Evolutionary conservation across 768 basidiomycete genomes (phyloP).

Genomic region (Panus rudis): DNA sequence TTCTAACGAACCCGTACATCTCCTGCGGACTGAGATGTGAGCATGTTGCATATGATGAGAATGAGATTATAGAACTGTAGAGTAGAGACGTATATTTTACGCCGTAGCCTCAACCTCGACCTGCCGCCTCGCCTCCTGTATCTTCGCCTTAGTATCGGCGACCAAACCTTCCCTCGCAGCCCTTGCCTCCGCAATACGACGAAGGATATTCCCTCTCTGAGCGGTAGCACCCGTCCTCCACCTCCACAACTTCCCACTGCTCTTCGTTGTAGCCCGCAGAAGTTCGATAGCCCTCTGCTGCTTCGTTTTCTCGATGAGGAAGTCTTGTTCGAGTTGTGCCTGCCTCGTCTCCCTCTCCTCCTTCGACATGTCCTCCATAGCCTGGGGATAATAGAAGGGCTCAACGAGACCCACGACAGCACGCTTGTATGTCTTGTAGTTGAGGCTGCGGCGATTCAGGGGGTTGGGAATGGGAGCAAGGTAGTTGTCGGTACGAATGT

Average conservation of each 20-base stretch:
- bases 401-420: constrained; percentile 88
- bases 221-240: constrained; percentile 31
- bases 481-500: constrained; percentile 94
- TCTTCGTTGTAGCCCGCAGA: constrained; percentile 30
- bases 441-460: neutral
- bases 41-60: no score
- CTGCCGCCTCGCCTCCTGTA: constrained; percentile 18
- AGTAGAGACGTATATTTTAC: no score
- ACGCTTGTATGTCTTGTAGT: constrained; percentile 68
- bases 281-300: constrained; percentile 27
- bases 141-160: constrained; percentile 27
- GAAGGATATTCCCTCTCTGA: constrained; percentile 44
- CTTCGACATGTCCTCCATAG: constrained; percentile 69
- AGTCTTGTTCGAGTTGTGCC: constrained; percentile 58
- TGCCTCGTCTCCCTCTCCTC: constrained; percentile 47
- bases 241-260: constrained; percentile 31
- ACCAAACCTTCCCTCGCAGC: constrained; percentile 35
- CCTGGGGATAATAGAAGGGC: constrained; percentile 89
- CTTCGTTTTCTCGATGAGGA: constrained; percentile 35
- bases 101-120: neutral
- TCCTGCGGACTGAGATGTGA: no score
- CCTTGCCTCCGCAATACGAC: constrained; percentile 41
- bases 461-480: constrained; percentile 46
- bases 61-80: no score
- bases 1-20: no score